Percentiles rank a stretch among this genome's conserved stretches.
Evolutionary conservation across 768 basidiomycete species (phyloP).

Genomic region (Suillus plorans): DNA sequence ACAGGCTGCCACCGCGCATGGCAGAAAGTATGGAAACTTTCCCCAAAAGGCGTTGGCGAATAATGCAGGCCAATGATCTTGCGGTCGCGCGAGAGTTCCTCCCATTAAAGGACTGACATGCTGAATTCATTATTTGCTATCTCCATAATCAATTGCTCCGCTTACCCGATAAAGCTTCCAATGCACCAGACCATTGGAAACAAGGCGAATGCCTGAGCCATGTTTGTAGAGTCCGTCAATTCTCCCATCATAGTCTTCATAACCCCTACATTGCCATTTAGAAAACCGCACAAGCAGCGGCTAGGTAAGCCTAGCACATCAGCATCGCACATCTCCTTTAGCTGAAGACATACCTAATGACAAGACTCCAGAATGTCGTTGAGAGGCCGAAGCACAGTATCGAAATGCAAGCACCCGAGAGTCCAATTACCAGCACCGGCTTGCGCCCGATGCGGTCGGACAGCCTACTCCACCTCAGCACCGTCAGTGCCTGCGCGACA

Average conservation of each 20-base stretch:
- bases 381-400: slow-evolving; percentile 65
- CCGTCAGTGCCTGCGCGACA: slow-evolving; percentile 52
- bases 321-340: not conserved
- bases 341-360: slow-evolving; percentile 46
- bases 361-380: slow-evolving; percentile 49
- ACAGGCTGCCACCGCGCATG: slow-evolving; percentile 26
- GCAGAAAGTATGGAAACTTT: slow-evolving; percentile 38
- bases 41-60: slow-evolving; percentile 43
- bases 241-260: slow-evolving; percentile 74
- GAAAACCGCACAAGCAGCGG: slow-evolving; percentile 33
- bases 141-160: not conserved
- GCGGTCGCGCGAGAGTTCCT: slow-evolving; percentile 53
- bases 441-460: slow-evolving; percentile 63
- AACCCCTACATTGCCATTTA: slow-evolving; percentile 47
- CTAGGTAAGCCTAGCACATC: slow-evolving; percentile 11
- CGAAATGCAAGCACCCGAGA: slow-evolving; percentile 50
- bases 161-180: slow-evolving; percentile 36
- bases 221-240: slow-evolving; percentile 42
- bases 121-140: not conserved
- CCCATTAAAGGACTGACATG: slow-evolving; percentile 62
- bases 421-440: slow-evolving; percentile 54
- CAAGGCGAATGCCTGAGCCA: slow-evolving; percentile 35
- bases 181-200: slow-evolving; percentile 28
- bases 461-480: slow-evolving; percentile 62
- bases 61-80: slow-evolving; percentile 50